phyloP scores from a whole-genome alignment of 495 filamentous ascomycete genomes.

The Margaritispora aquatica region DNA sequence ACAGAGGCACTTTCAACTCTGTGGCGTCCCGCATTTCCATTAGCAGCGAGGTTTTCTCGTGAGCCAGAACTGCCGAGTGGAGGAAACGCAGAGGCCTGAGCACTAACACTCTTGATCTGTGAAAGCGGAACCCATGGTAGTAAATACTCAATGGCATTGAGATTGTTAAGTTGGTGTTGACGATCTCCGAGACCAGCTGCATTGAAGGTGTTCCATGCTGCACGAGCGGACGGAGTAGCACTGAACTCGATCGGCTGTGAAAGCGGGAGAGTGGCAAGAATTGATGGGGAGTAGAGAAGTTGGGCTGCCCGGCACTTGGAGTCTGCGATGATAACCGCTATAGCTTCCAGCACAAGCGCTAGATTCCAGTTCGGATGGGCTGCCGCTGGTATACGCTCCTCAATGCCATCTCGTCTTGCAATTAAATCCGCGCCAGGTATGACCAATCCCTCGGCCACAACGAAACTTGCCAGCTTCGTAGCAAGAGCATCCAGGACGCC shows the following conservation, averaged over 20 bases:
- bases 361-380: conserved; percentile 55
- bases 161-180: conserved; percentile 28
- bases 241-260: conserved; percentile 15
- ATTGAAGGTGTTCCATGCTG: conserved; percentile 33
- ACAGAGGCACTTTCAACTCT: conserved; percentile 13
- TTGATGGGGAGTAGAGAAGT: conserved; percentile 70
- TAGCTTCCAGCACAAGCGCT: conserved; percentile 69
- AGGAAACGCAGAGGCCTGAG: conserved; percentile 22
- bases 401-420: conserved; percentile 36
- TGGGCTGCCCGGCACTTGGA: conserved; percentile 73
- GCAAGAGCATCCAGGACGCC: conserved; percentile 79
- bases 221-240: conserved; percentile 17
- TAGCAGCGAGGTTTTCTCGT: conserved; percentile 10
- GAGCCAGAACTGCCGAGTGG: conserved; percentile 22
- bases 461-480: conserved; percentile 66
- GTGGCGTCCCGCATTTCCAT: conserved; percentile 4
- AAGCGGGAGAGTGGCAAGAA: conserved; percentile 63
- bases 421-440: conserved; percentile 47
- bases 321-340: conserved; percentile 69
- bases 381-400: conserved; percentile 43
- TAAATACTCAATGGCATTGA: conserved; percentile 53
- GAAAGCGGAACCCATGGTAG: conserved; percentile 36
- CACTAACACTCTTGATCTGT: conserved; percentile 14
- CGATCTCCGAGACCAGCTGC: conserved; percentile 26
- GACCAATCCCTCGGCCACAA: conserved; percentile 59